Base-by-base conservation (phyloP, 1,284 basidiomycete species). In the Cystobasidium sp. region DNA sequence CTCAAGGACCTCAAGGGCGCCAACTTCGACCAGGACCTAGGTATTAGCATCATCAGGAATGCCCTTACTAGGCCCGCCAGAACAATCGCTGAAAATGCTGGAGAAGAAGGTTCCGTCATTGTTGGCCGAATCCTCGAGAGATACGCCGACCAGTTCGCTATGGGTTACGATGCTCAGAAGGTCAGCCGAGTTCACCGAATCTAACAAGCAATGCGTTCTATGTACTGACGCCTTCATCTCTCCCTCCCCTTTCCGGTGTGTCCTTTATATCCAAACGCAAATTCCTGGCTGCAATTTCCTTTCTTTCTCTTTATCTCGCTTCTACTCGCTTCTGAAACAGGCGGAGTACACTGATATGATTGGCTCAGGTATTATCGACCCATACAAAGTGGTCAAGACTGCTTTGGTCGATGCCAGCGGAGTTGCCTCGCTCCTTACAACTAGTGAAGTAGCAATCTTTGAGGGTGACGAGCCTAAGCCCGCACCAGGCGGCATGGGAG, bases 1-100 rank as follows among this genome's bases (percentile, higher is more conserved):
- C 89, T 98, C 74, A 84, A 87, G 14, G 88, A 91, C 62, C 88
- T 97, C 79, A 83, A 88, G 55, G 92, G 92, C 4, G 85, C 86
- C 83, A 98, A 98, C 92, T 98, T 98, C 83, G 96, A 99, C 86
- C 95, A 98, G 83, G 91, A 94, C 82, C 91, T 98, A 71, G 96
- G 96, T 82, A 92, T 99, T 52, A 88, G 89, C 75, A 97, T 98
- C 84, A 93, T 98, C 84, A 89, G 90, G 71, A 89, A 91, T 31
- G 95, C 95, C 31, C 85, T 99, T 74, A 89, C 89, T 51, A 87
- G 90, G 77, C 84, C 84, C 6, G 87, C 91, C 20, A 91, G 94
- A 74, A 93, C 91, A 18, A 99, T 99, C 82, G 88, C 96, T 77
- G 88, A 88, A 82, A 98, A 99, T 82, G 95, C 96, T 7, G 96